Base-by-base conservation (phyloP, 805 yeast genomes). In the Nakazawaea peltata region DNA sequence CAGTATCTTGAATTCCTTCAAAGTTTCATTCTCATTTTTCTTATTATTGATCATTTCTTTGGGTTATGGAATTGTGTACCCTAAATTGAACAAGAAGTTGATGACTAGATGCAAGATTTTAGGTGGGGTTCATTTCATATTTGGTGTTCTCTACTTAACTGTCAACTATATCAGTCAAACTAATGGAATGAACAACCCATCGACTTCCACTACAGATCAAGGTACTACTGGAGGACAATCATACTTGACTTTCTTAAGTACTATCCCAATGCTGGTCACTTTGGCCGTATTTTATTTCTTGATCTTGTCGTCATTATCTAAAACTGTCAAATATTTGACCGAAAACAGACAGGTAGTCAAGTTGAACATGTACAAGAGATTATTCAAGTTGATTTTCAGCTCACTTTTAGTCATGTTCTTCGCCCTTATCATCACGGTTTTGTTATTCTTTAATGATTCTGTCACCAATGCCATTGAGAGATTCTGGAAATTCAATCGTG, bases 61-160 rank as follows among this genome's bases (percentile, higher is more conserved):
- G 45, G 99, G 99, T 27, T 92, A 88, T 59, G 97, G 97, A 43
- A 87, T 92, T 32, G 97, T 92, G 33, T 77, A 74, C 51, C 87
- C 95, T 30, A 81, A 87, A 43, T 69, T 92, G 41, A 83, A 87
- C 31, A 74, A 74, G 54, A 73, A 74, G 37, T 50, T 69, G 19
- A 85, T 92, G 95, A 65, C 77, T 48, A 76, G 68, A 54, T 75
- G 85, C 54, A 70, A 77, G 48, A 54, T 75, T 11, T 65, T 79
- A 34, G 73, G 83, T 1, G 69, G 53, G 4, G 57, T 70, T 12
- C 81, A 77, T 41, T 78, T 77, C 39, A 61, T 69, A 15, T 65
- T 71, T 31, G 68, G 77, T 16, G 59, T 69, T 15, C 65, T 71
- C 16, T 81, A 67, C 53, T 63, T 75, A 29, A 54, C 63, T 41